A percentile compares a stretch with the other conserved stretches of the same genome.
These are phyloP conservation scores for Suhomyces sp. DNA, from an alignment of 805 yeast species.

Conservation along the genomic window DNA sequence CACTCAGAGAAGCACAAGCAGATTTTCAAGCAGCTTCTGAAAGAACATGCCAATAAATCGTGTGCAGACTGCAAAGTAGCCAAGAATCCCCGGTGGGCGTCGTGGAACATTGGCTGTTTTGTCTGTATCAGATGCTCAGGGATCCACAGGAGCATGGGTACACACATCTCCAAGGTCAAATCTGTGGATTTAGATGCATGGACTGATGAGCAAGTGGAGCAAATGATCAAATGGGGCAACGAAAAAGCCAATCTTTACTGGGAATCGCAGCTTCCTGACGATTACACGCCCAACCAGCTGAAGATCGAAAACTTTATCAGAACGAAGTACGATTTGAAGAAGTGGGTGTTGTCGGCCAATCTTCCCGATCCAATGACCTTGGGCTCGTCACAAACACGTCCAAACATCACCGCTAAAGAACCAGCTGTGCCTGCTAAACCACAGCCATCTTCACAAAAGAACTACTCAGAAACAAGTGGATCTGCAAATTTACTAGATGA, in stretches of 20 bases:
- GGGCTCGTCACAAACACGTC: not conserved
- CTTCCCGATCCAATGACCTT: conserved; percentile 60
- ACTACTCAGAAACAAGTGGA: not conserved
- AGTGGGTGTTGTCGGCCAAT: conserved; percentile 66
- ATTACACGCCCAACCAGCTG: conserved; percentile 74
- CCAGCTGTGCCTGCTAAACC: not conserved
- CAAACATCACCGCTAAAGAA: not conserved
- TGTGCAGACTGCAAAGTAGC: conserved; percentile 93
- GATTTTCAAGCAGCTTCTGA: conserved; percentile 69
- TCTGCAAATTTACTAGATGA: conserved; percentile 28
- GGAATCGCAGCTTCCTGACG: conserved; percentile 74
- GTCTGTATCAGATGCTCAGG: conserved; percentile 95
- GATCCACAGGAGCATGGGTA: conserved; percentile 91
- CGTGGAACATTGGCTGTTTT: conserved; percentile 92
- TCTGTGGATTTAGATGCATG: conserved; percentile 94
- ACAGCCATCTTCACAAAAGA: not conserved
- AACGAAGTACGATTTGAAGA: conserved; percentile 86
- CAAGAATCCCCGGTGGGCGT: conserved; percentile 95
- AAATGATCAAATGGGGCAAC: conserved; percentile 87
- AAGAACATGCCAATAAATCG: conserved; percentile 69
- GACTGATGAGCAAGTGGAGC: conserved; percentile 87
- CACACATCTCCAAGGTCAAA: conserved; percentile 90
- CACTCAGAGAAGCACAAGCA: conserved; percentile 59
- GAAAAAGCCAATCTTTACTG: conserved; percentile 73
- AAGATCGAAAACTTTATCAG: conserved; percentile 87